A percentile compares a stretch with the other conserved stretches of the same genome.
Evolutionary conservation across 2,329 filamentous ascomycete species (phyloP).

Genomic region (Hypoxylon sp.): DNA sequence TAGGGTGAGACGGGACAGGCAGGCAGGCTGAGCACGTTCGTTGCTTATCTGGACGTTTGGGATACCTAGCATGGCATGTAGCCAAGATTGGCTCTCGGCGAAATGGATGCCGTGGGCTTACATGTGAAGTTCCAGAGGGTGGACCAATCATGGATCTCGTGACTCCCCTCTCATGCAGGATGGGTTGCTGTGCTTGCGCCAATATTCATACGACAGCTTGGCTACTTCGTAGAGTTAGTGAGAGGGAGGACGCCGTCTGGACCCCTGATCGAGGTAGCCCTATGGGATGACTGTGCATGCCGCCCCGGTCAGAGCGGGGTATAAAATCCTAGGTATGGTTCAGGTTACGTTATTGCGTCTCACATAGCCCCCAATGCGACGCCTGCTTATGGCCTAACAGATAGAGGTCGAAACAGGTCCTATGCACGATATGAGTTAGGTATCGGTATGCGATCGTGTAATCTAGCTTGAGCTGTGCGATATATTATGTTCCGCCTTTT

Average conservation of each 20-base stretch:
- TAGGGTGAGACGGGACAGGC: conserved; percentile 12
- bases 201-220: conserved; percentile 9
- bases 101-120: conserved; percentile 3
- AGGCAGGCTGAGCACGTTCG: neutral
- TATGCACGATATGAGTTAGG: neutral
- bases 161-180: neutral
- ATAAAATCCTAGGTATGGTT: too few species aligned
- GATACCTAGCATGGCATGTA: neutral
- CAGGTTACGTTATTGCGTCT: too few species aligned
- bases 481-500: neutral
- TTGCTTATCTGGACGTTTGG: conserved; percentile 5
- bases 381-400: conserved; percentile 3
- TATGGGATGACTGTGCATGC: conserved; percentile 14
- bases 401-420: neutral
- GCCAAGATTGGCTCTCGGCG: conserved; percentile 11
- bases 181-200: neutral
- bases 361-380: conserved; percentile 17
- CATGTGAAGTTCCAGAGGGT: conserved; percentile 2
- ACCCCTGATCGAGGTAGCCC: conserved; percentile 24
- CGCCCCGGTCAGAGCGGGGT: conserved; percentile 16
- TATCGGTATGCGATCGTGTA: neutral
- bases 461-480: conserved; percentile 8
- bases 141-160: conserved; percentile 4
- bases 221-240: too few species aligned
- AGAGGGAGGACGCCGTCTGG: neutral